A percentile compares a stretch with the other conserved stretches of the same genome.
phyloP scores from a whole-genome alignment of 768 basidiomycete species.

The Lentinula boryana region DNA sequence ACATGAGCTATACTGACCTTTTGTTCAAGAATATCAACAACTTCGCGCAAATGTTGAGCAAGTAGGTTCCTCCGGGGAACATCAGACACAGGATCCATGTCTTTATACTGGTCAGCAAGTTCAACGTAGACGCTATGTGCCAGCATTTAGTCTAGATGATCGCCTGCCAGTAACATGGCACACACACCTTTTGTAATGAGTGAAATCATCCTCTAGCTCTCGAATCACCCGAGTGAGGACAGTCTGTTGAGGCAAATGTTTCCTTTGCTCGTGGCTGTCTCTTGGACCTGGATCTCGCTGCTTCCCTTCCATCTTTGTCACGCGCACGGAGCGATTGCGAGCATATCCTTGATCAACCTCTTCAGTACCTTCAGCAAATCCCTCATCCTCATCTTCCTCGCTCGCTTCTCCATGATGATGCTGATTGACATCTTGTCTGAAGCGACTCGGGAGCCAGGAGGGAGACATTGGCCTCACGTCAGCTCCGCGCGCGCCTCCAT shows the following conservation, averaged over 20 bases:
- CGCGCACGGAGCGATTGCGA: neutral
- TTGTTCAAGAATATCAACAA: constrained; percentile 86
- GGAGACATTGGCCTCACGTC: constrained; percentile 13
- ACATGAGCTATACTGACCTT: constrained; percentile 53
- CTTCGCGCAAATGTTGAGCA: constrained; percentile 83
- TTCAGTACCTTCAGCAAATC: constrained; percentile 39
- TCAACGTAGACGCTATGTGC: constrained; percentile 75
- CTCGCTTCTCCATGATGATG: constrained; percentile 8
- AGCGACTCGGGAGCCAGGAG: constrained; percentile 18
- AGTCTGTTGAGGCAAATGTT: constrained; percentile 77
- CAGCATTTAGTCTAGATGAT: no score
- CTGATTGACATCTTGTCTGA: constrained; percentile 9
- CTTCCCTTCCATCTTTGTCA: constrained; percentile 22
- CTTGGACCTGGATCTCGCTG: constrained; percentile 21
- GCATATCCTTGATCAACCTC: constrained; percentile 19
- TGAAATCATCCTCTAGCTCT: constrained; percentile 93
- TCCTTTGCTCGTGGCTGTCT: constrained; percentile 28
- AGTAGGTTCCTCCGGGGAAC: constrained; percentile 79
- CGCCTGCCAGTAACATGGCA: neutral
- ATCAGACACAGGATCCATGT: constrained; percentile 80
- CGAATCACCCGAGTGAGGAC: constrained; percentile 75
- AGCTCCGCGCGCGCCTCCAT: constrained; percentile 8
- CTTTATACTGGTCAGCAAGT: constrained; percentile 88
- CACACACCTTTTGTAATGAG: constrained; percentile 86
- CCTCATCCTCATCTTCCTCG: constrained; percentile 36